Conservation (phyloP, 108 stramenopile genomes). For the Discostella pseudostelligera region DNA sequence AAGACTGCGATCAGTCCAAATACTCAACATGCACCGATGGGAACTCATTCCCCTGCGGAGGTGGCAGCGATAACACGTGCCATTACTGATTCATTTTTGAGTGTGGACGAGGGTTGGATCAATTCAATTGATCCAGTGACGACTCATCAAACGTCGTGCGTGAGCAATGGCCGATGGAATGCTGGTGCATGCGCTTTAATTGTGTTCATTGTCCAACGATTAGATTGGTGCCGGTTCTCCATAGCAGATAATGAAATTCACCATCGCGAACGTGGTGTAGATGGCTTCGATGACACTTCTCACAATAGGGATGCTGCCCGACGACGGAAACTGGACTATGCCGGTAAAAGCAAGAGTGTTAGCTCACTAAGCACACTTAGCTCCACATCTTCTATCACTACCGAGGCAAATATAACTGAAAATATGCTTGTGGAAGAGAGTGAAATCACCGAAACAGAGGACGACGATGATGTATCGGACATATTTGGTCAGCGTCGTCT, state of each 20-base stretch:
- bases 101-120: conserved; percentile 87
- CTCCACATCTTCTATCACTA: conserved; percentile 65
- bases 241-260: conserved; percentile 46
- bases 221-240: conserved; percentile 64
- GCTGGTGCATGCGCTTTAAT: conserved; percentile 84
- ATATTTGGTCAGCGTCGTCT: conserved; percentile 35
- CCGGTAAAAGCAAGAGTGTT: conserved; percentile 62
- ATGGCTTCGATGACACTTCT: conserved; percentile 60
- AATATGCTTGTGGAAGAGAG: conserved; percentile 62
- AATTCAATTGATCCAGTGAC: conserved; percentile 82
- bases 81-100: conserved; percentile 76
- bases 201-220: conserved; percentile 67
- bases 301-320: conserved; percentile 80
- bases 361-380: conserved; percentile 72
- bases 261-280: conserved; percentile 44
- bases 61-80: conserved; percentile 67
- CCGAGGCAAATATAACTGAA: conserved; percentile 57
- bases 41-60: conserved; percentile 72
- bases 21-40: conserved; percentile 52
- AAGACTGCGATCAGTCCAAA: conserved; percentile 61
- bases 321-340: conserved; percentile 71
- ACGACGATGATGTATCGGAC: conserved; percentile 66
- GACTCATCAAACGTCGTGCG: conserved; percentile 80
- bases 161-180: conserved; percentile 84
- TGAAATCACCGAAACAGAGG: conserved; percentile 78